Base-by-base conservation (phyloP, 2,329 filamentous ascomycete species). In the Chalaropsis thielavioides region DNA sequence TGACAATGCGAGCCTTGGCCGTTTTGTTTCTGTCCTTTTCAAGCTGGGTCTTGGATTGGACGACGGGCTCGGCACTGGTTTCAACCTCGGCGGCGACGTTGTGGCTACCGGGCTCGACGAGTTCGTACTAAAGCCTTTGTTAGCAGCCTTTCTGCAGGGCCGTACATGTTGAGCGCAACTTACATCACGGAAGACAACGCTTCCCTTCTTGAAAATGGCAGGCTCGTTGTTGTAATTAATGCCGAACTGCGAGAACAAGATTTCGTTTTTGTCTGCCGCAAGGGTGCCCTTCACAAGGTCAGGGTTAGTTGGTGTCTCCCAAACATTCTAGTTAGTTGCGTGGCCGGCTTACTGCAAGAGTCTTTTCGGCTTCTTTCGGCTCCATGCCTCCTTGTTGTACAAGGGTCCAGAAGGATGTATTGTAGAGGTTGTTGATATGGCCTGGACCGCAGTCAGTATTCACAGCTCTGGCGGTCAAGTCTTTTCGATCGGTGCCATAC, bases 161-260 rank as follows among this genome's bases (percentile, higher is more conserved):
- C 13, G 43, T 24, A 7, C 35, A 13, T 31, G 3, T 4, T 27
- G 1, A 15, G 19, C 22, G n/a, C 11, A 19, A 74, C 83, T 71
- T 75, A 88, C 88, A 73, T 94, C 88, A 70, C 92, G 83, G 73
- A 92, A 94, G 4, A 97, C 76, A 1, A 96, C 87, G 69, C 90
- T 97, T 3, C 94, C 94, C 74, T 97, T 99, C 74, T 87, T 94
- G 75, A 84, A 96, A 17, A 96, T 91, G 68, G 95, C 90, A 0
- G 85, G 84, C 74, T 99, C 94, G 69, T 96, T 94, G 75, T 99
- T 99, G 76, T 99, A 99, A 76, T 99, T 99, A 73, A 97, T 92
- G 2, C 86, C 83, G 74, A 96, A 97, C 31, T 82, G 81, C 1
- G 86, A 88, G 74, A 94, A 99, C 15, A 99, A 77, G 22, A 99